Evolutionary conservation across 805 yeast genomes (phyloP), one percentile per base, ranked within the genome.

Genomic region (Clavispora vitiphila): DNA sequence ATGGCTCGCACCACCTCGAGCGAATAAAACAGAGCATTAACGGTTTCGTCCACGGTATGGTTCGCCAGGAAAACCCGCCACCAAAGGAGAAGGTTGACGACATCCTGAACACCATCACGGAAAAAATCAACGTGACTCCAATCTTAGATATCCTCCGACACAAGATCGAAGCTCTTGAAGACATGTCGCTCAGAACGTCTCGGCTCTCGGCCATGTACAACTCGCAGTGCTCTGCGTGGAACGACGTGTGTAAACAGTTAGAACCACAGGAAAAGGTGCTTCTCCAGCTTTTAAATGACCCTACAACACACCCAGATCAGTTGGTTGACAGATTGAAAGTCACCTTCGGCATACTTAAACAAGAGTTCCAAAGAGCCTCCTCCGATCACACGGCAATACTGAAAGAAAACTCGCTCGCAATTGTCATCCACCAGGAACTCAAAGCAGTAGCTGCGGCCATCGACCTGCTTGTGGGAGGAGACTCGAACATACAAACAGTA

Each of bases 111-210:
- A 63, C 70, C 2, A 57, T 69, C 7, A 47, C 49, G 0, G 55
- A 57, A 18, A 65, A 64, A 48, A 43, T 66, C 14, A 64, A 67
- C 43, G 39, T 65, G 9, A 61, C 51, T n/a, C 71, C 72, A 1
- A 56, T 69, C 1, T 30, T 60, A 3, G 47, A 53, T 6, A 54
- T 64, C 8, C 43, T 69, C n/a, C 53, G 56, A 10, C 59, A 53
- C 21, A 64, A 60, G 40, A 48, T 46, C 12, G 61, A 52, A 16
- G 69, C 66, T 0, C 50, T 62, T 18, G 47, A 47, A 8, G 65
- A 56, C 25, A 40, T 64, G 25, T 47, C 54, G 3, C 41, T 52
- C 2, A 43, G 50, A 9, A 43, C 64, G 2, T 61, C 71, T 4
- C 48, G 42, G 10, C 45, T 48, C 24, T 58, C 72, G 0, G 53